A percentile compares a stretch with the other conserved stretches of the same genome.
Conservation (phyloP, 305 asterid genomes). For the Withania somnifera region DNA sequence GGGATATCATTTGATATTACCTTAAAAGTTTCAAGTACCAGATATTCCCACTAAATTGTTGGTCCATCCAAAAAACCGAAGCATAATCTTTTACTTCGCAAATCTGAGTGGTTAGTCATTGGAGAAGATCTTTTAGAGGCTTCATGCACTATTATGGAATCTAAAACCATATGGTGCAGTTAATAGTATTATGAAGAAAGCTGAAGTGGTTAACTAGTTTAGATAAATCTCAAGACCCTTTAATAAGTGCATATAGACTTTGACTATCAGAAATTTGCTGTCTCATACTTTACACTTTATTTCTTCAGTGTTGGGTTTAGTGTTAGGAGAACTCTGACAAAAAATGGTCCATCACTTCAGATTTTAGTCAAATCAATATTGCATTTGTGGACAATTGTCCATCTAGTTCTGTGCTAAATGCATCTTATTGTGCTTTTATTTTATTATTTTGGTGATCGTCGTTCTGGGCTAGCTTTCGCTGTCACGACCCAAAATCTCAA, state of each 20-base stretch:
- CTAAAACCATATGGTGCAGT: background rate
- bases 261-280: background rate
- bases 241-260: background rate
- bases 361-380: background rate
- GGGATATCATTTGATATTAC: background rate
- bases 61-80: background rate
- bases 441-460: no score
- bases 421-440: background rate
- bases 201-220: background rate
- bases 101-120: background rate
- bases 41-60: background rate
- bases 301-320: background rate
- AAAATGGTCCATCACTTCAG: background rate
- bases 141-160: background rate
- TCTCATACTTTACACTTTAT: background rate
- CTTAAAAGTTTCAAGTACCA: background rate
- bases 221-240: background rate
- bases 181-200: background rate
- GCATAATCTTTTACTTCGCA: background rate
- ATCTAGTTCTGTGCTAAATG: background rate
- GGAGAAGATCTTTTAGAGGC: background rate
- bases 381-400: background rate
- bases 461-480: no score
- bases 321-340: background rate
- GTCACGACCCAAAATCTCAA: no score